phyloP scores from a whole-genome alignment of 768 basidiomycete genomes.

The Holtermannia corniformis region DNA sequence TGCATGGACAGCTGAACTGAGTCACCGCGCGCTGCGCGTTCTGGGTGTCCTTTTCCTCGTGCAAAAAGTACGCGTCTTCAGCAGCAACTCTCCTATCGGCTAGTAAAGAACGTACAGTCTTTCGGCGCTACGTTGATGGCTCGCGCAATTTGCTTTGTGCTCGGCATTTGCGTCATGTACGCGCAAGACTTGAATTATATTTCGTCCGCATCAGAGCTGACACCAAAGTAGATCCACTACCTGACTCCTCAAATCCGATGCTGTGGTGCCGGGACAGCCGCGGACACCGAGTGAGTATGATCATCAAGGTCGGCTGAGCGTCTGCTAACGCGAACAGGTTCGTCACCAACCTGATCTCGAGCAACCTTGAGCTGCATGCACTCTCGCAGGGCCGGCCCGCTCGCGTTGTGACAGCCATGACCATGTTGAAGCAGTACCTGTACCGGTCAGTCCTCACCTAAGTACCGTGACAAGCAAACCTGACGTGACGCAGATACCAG shows the following conservation, averaged over 20 bases:
- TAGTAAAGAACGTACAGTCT: no score
- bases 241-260: constrained; percentile 91
- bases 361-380: constrained; percentile 86
- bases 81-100: no score
- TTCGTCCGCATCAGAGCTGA: no score
- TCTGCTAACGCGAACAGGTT: no score
- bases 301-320: constrained; percentile 1
- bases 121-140: no score
- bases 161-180: no score
- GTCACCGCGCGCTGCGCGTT: no score
- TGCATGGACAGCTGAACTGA: no score
- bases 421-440: constrained; percentile 93
- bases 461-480: neutral
- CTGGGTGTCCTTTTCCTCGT: no score
- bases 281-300: constrained; percentile 59
- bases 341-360: constrained; percentile 80
- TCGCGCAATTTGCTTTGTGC: no score
- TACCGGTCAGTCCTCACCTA: constrained; percentile 53
- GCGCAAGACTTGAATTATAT: no score
- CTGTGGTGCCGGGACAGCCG: constrained; percentile 98
- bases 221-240: constrained; percentile 76
- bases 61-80: no score
- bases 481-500: constrained; percentile 59
- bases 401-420: constrained; percentile 94
- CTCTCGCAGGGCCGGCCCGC: constrained; percentile 86